Base-by-base conservation (phyloP, 768 basidiomycete genomes). In the Pholiota molesta region DNA sequence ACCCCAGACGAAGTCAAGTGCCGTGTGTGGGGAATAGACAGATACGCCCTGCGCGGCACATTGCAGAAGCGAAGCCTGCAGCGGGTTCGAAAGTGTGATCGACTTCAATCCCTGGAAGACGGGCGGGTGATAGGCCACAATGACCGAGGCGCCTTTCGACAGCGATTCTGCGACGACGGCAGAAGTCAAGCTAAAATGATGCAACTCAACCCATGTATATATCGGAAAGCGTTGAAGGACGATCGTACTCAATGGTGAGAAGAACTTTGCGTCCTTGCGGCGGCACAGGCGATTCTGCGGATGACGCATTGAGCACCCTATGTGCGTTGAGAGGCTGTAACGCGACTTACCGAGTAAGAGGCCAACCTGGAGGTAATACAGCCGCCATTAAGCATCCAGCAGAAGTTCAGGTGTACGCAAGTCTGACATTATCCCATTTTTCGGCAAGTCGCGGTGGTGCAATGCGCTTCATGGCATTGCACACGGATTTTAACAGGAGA, bases 401-500 rank as follows among this genome's bases (percentile, higher is more conserved):
- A 33, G 31, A 40, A 65, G 23, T 59, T 39, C 31, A 67, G 40
- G 53, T 33, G 29, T 56, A 57, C 58, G 37, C 29, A 42, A 57
- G 45, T 77, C 91, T 77, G 65, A 97, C 95, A 76, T 98, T 98
- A 70, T 98, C 96, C 95, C 96, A 98, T 63, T 83, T 86, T 66
- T 91, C 95, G 17, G 96, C 95, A 8, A 97, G 81, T 39, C 85
- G 80, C 21, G 94, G 81, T 3, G 96, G 96, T 1, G 95, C 95
- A 65, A 97, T 91, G 28, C 87, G 83, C 64, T 92, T 90, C 89
- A 94, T 90, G 0, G 88, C 86, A 45, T 77, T 81, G 66, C 83
- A 84, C 11, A 89, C 84, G 33, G 80, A 76, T 72, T 83, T 86
- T 13, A 86, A 66, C 35, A 82, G 62, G 29, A 72, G 55, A 62